A percentile compares a stretch with the other conserved stretches of the same genome.
Conservation (phyloP, 2,329 filamentous ascomycete genomes). For the Phyllosticta capitalensis region DNA sequence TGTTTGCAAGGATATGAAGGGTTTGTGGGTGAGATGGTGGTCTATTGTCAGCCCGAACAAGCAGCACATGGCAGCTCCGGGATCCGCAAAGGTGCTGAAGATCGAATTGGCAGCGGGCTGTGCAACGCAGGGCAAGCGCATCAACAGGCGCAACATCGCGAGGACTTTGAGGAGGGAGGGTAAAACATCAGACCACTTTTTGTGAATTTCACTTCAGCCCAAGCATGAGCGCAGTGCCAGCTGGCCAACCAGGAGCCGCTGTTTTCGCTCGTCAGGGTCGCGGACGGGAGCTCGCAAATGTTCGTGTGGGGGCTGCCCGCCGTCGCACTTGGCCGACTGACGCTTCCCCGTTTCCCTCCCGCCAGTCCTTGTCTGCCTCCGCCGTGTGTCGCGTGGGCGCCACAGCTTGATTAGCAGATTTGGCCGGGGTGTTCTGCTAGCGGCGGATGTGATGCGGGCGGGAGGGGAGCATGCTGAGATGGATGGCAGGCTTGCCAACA, state of each 20-base stretch:
- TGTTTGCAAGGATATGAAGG: background rate
- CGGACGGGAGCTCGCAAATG: background rate
- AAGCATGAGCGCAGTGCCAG: background rate
- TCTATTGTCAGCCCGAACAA: background rate
- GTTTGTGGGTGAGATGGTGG: background rate
- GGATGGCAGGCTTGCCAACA: background rate
- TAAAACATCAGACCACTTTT: background rate
- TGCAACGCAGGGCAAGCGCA: background rate
- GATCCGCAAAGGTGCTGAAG: background rate
- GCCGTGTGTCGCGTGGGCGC: background rate
- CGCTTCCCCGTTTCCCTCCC: background rate
- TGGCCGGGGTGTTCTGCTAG: background rate
- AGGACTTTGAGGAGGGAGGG: background rate
- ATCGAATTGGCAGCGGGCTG: background rate
- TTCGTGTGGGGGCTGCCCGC: background rate
- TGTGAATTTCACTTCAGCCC: background rate
- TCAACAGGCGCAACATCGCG: background rate
- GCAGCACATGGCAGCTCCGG: background rate
- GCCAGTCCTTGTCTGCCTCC: background rate
- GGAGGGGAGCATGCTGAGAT: background rate
- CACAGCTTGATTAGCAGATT: background rate
- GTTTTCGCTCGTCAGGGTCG: background rate
- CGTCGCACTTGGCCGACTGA: background rate
- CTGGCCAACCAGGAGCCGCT: background rate
- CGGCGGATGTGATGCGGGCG: background rate